phyloP scores from a whole-genome alignment of 2,329 filamentous ascomycete species.

The Pyrenochaeta sp. region DNA sequence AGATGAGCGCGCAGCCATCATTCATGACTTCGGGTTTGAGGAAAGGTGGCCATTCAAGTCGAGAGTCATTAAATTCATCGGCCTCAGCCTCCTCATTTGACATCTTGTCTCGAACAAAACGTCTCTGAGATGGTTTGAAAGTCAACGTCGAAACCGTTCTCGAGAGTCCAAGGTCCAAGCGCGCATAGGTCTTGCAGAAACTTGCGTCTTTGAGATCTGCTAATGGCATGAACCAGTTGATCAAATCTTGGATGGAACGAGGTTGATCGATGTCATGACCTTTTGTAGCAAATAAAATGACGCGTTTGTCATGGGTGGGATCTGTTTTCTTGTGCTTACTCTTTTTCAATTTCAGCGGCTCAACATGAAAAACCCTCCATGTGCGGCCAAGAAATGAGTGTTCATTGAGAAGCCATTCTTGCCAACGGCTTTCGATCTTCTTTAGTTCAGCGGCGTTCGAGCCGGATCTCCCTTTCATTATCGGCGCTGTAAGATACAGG shows the following conservation, averaged over 20 bases:
- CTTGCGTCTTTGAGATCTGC: slow-evolving; percentile 42
- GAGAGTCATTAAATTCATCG: slow-evolving; percentile 45
- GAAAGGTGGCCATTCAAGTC: slow-evolving; percentile 28
- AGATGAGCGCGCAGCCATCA: slow-evolving; percentile 70
- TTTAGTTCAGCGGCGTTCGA: slow-evolving; percentile 16
- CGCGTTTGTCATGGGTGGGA: slow-evolving; percentile 23
- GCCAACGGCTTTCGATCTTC: slow-evolving; percentile 32
- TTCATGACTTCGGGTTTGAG: slow-evolving; percentile 49
- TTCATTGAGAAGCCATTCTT: slow-evolving; percentile 44
- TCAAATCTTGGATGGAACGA: slow-evolving; percentile 30
- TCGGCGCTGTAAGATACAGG: slow-evolving; percentile 49
- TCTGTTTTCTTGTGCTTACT: slow-evolving; percentile 10
- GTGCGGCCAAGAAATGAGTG: slow-evolving; percentile 51
- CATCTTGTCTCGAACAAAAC: slow-evolving; percentile 33
- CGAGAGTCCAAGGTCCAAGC: slow-evolving; percentile 54
- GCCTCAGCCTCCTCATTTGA: slow-evolving; percentile 47
- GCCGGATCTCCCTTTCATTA: slow-evolving; percentile 24
- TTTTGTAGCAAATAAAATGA: slow-evolving; percentile 47
- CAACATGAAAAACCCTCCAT: slow-evolving; percentile 52
- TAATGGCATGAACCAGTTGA: slow-evolving; percentile 53
- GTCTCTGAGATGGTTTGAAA: slow-evolving; percentile 50
- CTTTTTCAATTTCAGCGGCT: slow-evolving; percentile 47
- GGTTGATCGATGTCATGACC: slow-evolving; percentile 35
- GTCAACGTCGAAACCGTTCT: slow-evolving; percentile 45
- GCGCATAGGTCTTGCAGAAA: slow-evolving; percentile 53